Conservation (phyloP, 2,329 filamentous ascomycete species). For the Colletotrichum tropicicola region DNA sequence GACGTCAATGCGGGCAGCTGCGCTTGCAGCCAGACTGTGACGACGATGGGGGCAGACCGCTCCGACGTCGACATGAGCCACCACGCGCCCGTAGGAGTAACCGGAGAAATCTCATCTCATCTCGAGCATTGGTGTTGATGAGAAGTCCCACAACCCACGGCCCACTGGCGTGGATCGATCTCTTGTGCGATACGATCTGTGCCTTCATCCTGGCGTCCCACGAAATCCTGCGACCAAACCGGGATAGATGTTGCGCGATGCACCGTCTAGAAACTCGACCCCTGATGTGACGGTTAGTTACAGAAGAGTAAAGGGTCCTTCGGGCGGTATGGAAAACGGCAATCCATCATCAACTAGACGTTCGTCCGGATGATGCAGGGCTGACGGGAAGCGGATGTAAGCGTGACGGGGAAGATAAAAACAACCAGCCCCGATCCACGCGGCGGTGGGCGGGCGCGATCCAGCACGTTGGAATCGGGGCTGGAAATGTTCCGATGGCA, state of each 20-base stretch:
- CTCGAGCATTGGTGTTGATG: background rate
- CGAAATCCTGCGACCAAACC: no score
- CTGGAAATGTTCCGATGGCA: constrained; percentile 20
- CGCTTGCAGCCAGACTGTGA: background rate
- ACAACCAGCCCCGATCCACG: constrained; percentile 10
- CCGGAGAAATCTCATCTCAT: constrained; percentile 2
- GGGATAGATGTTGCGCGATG: no score
- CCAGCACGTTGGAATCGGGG: constrained; percentile 19
- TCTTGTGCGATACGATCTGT: background rate
- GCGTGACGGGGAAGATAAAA: background rate
- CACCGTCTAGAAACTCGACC: no score
- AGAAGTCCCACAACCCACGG: background rate
- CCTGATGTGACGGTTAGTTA: no score
- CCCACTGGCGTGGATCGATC: background rate
- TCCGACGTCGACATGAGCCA: no score
- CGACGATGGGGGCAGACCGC: background rate
- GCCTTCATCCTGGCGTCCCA: background rate
- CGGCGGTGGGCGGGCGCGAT: background rate
- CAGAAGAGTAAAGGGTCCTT: no score
- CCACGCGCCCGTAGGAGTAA: no score
- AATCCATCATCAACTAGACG: background rate
- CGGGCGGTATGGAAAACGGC: background rate
- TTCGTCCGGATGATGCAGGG: constrained; percentile 19
- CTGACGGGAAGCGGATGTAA: background rate
- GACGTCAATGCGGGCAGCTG: background rate